phyloP scores from a whole-genome alignment of 129 eudicot genomes.

The Lactuca saligna region DNA sequence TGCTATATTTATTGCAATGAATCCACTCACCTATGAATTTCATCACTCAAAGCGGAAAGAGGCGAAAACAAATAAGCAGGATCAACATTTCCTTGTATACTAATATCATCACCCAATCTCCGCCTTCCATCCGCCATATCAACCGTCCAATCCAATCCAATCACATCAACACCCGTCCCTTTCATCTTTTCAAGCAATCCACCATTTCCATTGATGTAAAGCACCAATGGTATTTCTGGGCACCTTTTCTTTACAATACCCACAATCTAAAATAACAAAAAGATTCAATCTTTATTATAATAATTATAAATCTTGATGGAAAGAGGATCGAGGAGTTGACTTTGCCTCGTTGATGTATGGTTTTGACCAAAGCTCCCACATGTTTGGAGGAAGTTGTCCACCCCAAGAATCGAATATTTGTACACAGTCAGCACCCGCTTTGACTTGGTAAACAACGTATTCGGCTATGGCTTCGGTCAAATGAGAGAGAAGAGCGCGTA shows the following conservation, averaged over 20 bases:
- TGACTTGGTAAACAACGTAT: constrained; percentile 74
- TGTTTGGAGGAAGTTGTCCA: constrained; percentile 87
- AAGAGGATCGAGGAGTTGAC: constrained; percentile 11
- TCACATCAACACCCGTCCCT: constrained; percentile 89
- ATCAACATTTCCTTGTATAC: constrained; percentile 93
- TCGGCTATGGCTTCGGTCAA: constrained; percentile 79
- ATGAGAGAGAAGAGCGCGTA: constrained; percentile 82
- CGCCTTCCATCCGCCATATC: constrained; percentile 98
- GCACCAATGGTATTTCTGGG: constrained; percentile 88
- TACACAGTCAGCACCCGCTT: constrained; percentile 90
- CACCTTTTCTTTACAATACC: constrained; percentile 62
- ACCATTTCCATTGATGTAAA: constrained; percentile 92
- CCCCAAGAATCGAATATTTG: constrained; percentile 99
- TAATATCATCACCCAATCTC: constrained; percentile 67
- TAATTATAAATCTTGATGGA: neutral
- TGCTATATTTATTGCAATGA: too few species aligned
- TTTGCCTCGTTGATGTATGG: constrained; percentile 88
- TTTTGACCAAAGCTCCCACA: constrained; percentile 98
- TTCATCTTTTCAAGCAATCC: constrained; percentile 95
- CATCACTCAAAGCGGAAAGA: constrained; percentile 80
- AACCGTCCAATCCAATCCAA: constrained; percentile 97
- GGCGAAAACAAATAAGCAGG: constrained; percentile 84
- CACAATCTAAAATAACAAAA: constrained; percentile 58
- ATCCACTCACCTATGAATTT: constrained; percentile 64
- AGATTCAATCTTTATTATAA: constrained; percentile 12